Conservation (phyloP, 139 green algal species). For the Zygnema cylindricum region DNA sequence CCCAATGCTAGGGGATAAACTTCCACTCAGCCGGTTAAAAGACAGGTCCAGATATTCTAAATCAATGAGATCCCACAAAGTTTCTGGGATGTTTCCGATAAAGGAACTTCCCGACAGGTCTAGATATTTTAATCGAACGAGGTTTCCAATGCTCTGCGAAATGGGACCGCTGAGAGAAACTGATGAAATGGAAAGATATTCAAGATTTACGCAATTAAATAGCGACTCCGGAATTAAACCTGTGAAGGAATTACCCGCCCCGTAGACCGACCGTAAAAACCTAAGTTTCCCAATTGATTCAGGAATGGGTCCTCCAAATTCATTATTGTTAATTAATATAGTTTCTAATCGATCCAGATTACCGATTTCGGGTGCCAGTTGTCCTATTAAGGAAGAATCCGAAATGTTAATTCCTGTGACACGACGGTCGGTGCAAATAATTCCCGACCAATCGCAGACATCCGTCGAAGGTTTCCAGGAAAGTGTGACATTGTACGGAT, state of each 20-base stretch:
- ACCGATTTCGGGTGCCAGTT: neutral
- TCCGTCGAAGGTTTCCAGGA: neutral
- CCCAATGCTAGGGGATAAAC: neutral
- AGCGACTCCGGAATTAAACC: constrained; percentile 3
- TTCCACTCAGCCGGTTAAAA: constrained; percentile 15
- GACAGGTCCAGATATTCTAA: neutral
- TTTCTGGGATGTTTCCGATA: neutral
- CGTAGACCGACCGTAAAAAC: neutral
- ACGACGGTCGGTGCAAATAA: neutral
- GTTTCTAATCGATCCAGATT: neutral
- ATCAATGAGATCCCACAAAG: neutral
- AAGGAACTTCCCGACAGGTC: constrained; percentile 35
- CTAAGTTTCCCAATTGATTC: neutral
- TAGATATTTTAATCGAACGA: neutral
- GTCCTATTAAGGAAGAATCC: neutral
- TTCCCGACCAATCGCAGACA: neutral
- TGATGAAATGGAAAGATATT: neutral
- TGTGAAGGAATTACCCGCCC: neutral
- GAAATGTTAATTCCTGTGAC: neutral
- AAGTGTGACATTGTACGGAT: neutral
- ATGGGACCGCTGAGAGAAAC: constrained; percentile 4
- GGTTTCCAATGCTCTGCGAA: neutral
- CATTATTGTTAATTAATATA: neutral
- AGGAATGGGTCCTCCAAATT: neutral
- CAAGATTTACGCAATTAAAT: neutral